A percentile compares a stretch with the other conserved stretches of the same genome.
These are phyloP conservation scores for Phytophthora meadii DNA, from an alignment of 352 stramenopile genomes.

Conservation along the genomic window DNA sequence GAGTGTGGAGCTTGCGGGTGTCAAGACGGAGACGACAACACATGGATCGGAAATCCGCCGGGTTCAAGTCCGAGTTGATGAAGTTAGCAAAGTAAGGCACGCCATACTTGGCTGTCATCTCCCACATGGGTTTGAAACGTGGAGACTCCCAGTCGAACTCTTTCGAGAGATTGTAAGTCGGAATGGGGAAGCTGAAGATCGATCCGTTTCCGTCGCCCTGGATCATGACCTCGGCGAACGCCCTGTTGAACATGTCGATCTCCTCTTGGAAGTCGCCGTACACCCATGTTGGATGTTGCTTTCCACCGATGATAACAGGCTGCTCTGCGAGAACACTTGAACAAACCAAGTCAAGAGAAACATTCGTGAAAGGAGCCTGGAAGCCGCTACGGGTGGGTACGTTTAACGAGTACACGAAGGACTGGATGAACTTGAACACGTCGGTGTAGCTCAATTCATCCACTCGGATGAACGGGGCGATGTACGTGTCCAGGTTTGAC, in stretches of 20 bases:
- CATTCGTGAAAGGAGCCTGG: slow-evolving; percentile 40
- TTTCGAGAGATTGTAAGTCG: slow-evolving; percentile 41
- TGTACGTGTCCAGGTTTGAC: slow-evolving; percentile 40
- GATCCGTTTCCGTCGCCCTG: slow-evolving; percentile 38
- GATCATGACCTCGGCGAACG: slow-evolving; percentile 42
- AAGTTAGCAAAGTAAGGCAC: slow-evolving; percentile 43
- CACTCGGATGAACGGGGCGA: slow-evolving; percentile 40
- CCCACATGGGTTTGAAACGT: slow-evolving; percentile 35
- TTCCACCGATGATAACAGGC: slow-evolving; percentile 36
- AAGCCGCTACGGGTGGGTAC: slow-evolving; percentile 36
- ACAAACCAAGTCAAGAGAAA: slow-evolving; percentile 38
- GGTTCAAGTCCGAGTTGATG: slow-evolving; percentile 40
- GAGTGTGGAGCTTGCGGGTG: slow-evolving; percentile 37
- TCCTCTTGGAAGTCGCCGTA: slow-evolving; percentile 40
- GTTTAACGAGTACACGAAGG: slow-evolving; percentile 42
- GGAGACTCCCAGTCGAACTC: slow-evolving; percentile 40
- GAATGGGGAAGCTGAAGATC: slow-evolving; percentile 47
- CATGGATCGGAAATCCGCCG: slow-evolving; percentile 37
- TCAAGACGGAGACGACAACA: slow-evolving; percentile 40
- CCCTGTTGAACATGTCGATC: slow-evolving; percentile 43
- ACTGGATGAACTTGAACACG: slow-evolving; percentile 44
- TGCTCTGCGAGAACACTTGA: slow-evolving; percentile 30
- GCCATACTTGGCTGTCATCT: slow-evolving; percentile 43
- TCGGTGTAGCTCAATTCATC: slow-evolving; percentile 37
- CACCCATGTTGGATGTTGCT: slow-evolving; percentile 34